Percentiles rank a stretch among this genome's conserved stretches.
These are phyloP conservation scores for Venturia pyrina DNA, from an alignment of 2,329 filamentous ascomycete species.

Conservation along the genomic window DNA sequence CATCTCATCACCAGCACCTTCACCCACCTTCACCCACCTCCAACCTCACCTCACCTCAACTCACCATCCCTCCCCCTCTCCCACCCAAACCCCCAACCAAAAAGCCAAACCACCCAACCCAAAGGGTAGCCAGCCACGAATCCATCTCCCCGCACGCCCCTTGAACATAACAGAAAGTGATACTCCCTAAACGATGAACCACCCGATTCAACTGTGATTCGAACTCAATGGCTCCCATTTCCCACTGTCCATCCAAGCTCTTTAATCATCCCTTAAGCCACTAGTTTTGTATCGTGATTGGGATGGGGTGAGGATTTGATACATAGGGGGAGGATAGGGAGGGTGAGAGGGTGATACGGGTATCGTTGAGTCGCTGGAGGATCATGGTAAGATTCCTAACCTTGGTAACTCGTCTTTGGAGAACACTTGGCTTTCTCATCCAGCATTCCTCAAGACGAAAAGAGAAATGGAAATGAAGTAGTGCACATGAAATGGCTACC, in stretches of 20 bases:
- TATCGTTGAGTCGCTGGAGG: background rate
- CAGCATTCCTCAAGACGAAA: background rate
- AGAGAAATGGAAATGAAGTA: background rate
- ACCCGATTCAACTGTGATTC: background rate
- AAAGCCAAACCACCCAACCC: background rate
- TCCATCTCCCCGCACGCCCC: background rate
- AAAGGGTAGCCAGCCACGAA: background rate
- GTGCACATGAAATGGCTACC: background rate
- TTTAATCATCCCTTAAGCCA: background rate
- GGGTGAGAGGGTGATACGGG: too few relatives aligned
- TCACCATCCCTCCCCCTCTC: too few relatives aligned
- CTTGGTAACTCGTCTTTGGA: background rate
- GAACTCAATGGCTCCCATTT: background rate
- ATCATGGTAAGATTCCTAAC: too few relatives aligned
- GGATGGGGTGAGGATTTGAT: background rate
- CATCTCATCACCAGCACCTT: too few relatives aligned
- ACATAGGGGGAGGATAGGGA: background rate
- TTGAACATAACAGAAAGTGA: background rate
- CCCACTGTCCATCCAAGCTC: background rate
- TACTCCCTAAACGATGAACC: background rate
- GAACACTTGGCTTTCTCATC: background rate
- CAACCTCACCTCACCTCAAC: too few relatives aligned
- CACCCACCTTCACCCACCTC: too few relatives aligned
- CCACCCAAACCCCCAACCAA: too few relatives aligned
- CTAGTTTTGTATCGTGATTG: background rate